Evolutionary conservation across 805 yeast species (phyloP), one percentile per base, ranked within the genome.

Genomic region (Teunomyces cretensis): DNA sequence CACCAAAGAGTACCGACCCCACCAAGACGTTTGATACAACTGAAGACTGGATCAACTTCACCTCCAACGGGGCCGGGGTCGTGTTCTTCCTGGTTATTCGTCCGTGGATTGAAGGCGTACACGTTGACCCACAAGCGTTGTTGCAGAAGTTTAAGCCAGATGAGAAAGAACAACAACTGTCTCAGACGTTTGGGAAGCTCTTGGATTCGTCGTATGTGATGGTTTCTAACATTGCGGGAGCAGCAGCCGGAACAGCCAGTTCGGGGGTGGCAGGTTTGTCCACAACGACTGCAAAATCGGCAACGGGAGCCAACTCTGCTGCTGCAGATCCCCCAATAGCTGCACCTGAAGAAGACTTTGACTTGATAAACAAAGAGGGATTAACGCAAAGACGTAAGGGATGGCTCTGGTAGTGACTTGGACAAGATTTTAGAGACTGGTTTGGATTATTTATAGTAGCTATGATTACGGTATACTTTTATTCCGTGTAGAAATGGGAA

Each of bases 21-120:
- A 14, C 40, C 0, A 31, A 13, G 17, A 41, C 38, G 39, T 44
- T 42, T 39, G 45, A 54, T 28, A 42, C 49, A 33, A 33, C 41
- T 22, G 46, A 45, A 8, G 69, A 67, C 39, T 59, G 69, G 67
- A 49, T 42, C 11, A 24, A 39, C 8, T 69, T 69, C 44, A 54
- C 63, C 14, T 39, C 49, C 19, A 53, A 47, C 44, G 74, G 74
- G 2, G 59, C 70, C 39, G 74, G 74, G 2, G 55, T 57, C 45
- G 46, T 62, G 22, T 68, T 60, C 50, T 63, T 51, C 45, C 41
- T 44, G 19, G 53, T 56, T 41, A 35, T 68, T 37, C 54, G 58
- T 46, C 72, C 71, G 2, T 52, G 60, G 47, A 44, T 68, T 22
- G 63, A 56, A 35, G 62, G 60, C 9, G 33, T 42, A 13, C 19